Base-by-base conservation (phyloP, 1,284 basidiomycete genomes). In the Malassezia obtusa region DNA sequence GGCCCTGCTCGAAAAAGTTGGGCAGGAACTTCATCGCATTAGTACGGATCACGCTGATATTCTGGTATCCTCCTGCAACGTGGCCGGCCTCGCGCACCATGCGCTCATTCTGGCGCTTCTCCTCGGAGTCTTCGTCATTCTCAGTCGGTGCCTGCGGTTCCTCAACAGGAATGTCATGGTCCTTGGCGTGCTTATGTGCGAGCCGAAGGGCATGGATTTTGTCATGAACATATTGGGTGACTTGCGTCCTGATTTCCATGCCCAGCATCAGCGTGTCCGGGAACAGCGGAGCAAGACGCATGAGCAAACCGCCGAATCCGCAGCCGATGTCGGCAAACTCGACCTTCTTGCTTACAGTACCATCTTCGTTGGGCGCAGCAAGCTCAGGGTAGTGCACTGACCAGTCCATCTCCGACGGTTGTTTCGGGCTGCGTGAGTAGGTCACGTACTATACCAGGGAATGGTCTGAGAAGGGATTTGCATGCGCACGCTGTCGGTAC, bases 21-120 rank as follows among this genome's bases (percentile, higher is more conserved):
- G 91, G 88, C 60, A 96, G 81, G 76, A 96, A 96, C 77, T 98
- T 98, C 92, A 96, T 96, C 40, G 88, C 85, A 75, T 99, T 99
- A 10, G 88, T 89, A 46, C 92, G 85, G 59, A 95, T 85, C 60
- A 96, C 84, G 45, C 89, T 89, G 50, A 96, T 83, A 75, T 98
- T 99, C 70, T 92, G 83, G 76, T 86, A 95, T 11, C 64, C 71
- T 60, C 49, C 82, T 75, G 35, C 79, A 77, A 11, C 79, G 74
- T 52, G 28, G 7, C 55, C 57, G 2, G 63, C 63, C 14, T 53
- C 44, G 7, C 35, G 28, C 14, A 65, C 56, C 35, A 65, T 39
- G 21, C 35, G 37, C 47, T 63, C n/a, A 73, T 73, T 64, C 2
- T 57, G 37, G 28, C 45, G 49, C 9, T 64, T 65, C 52, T 59